Base-by-base conservation (phyloP, 2,329 filamentous ascomycete genomes). In the Botrytis cinerea region DNA sequence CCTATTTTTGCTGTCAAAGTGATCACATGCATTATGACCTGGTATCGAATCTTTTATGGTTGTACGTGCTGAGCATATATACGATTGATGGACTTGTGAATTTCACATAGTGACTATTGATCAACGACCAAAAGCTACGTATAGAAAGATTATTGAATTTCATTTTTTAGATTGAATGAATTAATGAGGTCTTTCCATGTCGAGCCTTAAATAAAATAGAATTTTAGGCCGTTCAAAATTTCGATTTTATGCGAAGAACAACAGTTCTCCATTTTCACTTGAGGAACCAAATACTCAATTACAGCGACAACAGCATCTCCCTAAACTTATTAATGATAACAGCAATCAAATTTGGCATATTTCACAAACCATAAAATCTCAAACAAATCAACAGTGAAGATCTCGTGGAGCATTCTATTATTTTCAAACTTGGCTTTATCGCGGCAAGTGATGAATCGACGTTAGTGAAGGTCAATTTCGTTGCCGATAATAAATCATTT, bases 241-340 rank as follows among this genome's bases (percentile, higher is more conserved):
- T n/a, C 9, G 1, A 54, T 0, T 2, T 16, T 16, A 9, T n/a
- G 4, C 12, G 5, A 16, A n/a, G 25, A 5, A 16, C 0, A n/a
- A 16, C 14, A 3, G 5, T 8, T n/a, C 12, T n/a, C 2, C 12
- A n/a, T 54, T n/a, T n/a, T 7, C 25, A 16, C 48, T 12, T 1
- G 4, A 7, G 22, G 25, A 14, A 51, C 12, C 48, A n/a, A n/a
- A 14, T n/a, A n/a, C 48, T 14, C 12, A 51, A 51, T 1, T n/a
- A 1, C 10, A 51, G 25, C 22, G 22, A 51, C 4, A 25, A 25
- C 0, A 4, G 9, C 8, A 48, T 25, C 22, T 25, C 8, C 9
- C 22, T 25, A 5, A 48, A 10, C 4, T 25, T 10, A 9, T 25
- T 4, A 4, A 48, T 4, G 1, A 48, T n/a, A 12, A 51, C 4